A percentile compares a stretch with the other conserved stretches of the same genome.
Conservation (phyloP, 2,329 filamentous ascomycete species). For the Pseudocercospora ulei region DNA sequence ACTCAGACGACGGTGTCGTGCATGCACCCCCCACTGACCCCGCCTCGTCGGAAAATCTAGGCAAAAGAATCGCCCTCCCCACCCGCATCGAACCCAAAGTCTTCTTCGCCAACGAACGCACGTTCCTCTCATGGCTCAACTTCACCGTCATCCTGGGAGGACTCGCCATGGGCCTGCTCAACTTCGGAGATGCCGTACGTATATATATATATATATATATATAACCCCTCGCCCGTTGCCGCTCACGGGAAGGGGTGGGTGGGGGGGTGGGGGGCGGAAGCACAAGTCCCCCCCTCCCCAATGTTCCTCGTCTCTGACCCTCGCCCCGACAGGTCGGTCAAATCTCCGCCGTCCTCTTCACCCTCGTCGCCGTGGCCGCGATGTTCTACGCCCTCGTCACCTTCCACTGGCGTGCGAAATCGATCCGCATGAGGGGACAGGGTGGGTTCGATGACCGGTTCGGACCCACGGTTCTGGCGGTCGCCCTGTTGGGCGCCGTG, state of each 20-base stretch:
- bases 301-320: background rate
- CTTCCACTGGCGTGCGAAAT: constrained; percentile 94
- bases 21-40: background rate
- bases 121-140: constrained; percentile 98
- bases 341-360: constrained; percentile 89
- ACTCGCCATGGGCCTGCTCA: constrained; percentile 90
- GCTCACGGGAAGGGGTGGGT: no score
- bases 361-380: constrained; percentile 81
- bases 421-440: constrained; percentile 81
- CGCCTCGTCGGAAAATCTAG: no score
- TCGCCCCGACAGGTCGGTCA: constrained; percentile 54
- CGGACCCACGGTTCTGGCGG: constrained; percentile 79
- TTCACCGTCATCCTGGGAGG: constrained; percentile 98
- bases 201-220: no score
- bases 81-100: constrained; percentile 98
- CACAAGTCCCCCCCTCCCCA: background rate
- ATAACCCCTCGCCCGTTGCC: no score
- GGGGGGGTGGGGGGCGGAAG: no score
- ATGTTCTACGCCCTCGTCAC: constrained; percentile 93
- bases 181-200: constrained; percentile 71
- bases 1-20: background rate
- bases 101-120: constrained; percentile 99
- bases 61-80: constrained; percentile 95
- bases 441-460: constrained; percentile 94
- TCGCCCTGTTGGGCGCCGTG: constrained; percentile 79